These are phyloP conservation scores for Ganoderma leucocontextum DNA, from an alignment of 1,284 basidiomycete genomes.

Conservation along the genomic window DNA sequence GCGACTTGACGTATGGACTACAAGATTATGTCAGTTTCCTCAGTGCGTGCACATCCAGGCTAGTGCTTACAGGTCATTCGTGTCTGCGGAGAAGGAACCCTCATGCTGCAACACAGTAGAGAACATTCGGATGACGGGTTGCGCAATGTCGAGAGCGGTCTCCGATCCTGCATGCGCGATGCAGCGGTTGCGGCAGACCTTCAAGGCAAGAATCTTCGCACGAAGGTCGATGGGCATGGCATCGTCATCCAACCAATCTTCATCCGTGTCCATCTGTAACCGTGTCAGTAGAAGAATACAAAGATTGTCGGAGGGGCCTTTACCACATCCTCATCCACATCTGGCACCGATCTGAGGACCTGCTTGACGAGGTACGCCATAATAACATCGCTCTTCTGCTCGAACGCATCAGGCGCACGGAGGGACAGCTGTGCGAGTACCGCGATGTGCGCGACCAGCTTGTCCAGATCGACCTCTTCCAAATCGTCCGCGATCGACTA, in stretches of 20 bases:
- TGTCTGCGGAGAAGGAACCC: conserved; percentile 69
- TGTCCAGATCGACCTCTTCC: conserved; percentile 56
- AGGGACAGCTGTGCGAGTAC: conserved; percentile 82
- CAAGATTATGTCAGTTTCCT: conserved; percentile 2
- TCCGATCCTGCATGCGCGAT: conserved; percentile 70
- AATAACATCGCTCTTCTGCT: conserved; percentile 78
- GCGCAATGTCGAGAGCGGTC: conserved; percentile 70
- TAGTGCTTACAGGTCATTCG: conserved; percentile 68
- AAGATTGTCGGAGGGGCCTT: background rate
- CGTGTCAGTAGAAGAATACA: background rate
- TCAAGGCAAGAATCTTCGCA: conserved; percentile 80
- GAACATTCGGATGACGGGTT: conserved; percentile 81
- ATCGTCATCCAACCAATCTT: conserved; percentile 81
- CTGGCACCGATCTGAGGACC: conserved; percentile 67
- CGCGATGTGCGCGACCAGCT: conserved; percentile 72
- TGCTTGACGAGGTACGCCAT: conserved; percentile 78
- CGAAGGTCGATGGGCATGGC: conserved; percentile 62
- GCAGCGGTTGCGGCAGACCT: conserved; percentile 82
- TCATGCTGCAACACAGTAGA: conserved; percentile 69
- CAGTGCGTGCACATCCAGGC: background rate
- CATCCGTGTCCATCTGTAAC: conserved; percentile 59
- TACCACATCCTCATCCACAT: conserved; percentile 39
- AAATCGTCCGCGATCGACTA: conserved; percentile 70
- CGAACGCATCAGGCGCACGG: conserved; percentile 76
- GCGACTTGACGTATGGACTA: conserved; percentile 68